phyloP scores from a whole-genome alignment of 768 basidiomycete genomes.

The Tulasnella sp. region DNA sequence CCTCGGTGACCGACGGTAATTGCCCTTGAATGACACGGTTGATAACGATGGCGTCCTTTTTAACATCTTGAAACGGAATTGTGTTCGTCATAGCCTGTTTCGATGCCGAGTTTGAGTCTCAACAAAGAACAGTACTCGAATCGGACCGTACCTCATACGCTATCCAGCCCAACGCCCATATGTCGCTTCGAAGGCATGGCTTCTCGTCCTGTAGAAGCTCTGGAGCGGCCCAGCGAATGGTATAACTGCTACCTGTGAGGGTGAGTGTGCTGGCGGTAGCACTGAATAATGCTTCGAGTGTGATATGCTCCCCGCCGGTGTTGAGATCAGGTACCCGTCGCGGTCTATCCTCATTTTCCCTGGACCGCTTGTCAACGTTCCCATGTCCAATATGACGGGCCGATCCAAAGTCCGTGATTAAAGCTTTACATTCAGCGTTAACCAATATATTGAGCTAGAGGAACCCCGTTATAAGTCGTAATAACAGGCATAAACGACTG shows the following conservation, averaged over 20 bases:
- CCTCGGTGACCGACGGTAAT: no score
- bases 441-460: background rate
- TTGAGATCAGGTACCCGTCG: background rate
- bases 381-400: background rate
- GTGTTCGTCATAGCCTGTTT: background rate
- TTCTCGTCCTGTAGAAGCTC: background rate
- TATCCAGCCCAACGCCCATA: conserved; percentile 15
- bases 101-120: background rate
- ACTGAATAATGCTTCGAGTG: background rate
- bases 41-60: background rate
- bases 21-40: no score
- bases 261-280: background rate
- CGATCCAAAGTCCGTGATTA: background rate
- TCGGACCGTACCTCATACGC: conserved; percentile 3
- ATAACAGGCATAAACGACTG: background rate
- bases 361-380: background rate
- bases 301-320: background rate
- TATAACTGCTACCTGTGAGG: background rate
- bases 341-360: background rate
- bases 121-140: background rate
- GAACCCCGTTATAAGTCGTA: background rate
- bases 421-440: background rate
- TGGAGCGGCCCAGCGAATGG: conserved; percentile 17
- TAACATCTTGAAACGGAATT: background rate
- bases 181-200: background rate